These are phyloP conservation scores for Botrytis galanthina DNA, from an alignment of 2,329 filamentous ascomycete species.

Conservation along the genomic window DNA sequence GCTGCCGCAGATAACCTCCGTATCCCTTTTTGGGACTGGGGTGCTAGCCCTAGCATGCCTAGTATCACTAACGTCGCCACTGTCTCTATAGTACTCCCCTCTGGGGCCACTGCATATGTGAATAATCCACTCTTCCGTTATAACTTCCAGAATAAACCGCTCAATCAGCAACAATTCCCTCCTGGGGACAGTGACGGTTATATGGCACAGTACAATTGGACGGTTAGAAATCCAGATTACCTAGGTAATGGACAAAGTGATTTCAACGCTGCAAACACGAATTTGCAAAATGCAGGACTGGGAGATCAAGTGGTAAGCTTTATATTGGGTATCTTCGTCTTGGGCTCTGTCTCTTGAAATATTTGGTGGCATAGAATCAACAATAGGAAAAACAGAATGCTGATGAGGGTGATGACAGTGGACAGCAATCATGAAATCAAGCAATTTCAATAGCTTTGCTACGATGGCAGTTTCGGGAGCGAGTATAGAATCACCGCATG, in stretches of 20 bases:
- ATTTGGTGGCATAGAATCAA: background rate
- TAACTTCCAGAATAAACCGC: constrained; percentile 44
- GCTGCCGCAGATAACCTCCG: constrained; percentile 44
- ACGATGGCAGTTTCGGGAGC: constrained; percentile 41
- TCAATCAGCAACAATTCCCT: constrained; percentile 41
- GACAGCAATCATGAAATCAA: constrained; percentile 43
- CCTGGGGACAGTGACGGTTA: constrained; percentile 38
- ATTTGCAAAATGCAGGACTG: constrained; percentile 25
- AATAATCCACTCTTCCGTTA: constrained; percentile 55
- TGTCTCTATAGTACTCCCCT: constrained; percentile 36
- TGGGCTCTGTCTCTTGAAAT: background rate
- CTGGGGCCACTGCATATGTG: constrained; percentile 33
- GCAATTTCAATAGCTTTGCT: constrained; percentile 43
- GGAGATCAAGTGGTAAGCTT: constrained; percentile 27
- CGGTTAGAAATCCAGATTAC: constrained; percentile 32
- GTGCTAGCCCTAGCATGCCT: constrained; percentile 45
- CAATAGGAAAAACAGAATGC: background rate
- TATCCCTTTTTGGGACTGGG: constrained; percentile 51
- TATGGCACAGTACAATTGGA: constrained; percentile 39
- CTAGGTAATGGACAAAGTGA: constrained; percentile 23
- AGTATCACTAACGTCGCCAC: constrained; percentile 37
- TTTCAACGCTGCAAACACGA: constrained; percentile 25
- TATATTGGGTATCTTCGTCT: background rate
- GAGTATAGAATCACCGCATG: constrained; percentile 48
- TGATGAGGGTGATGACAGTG: constrained; percentile 39